Conservation (phyloP, 2,329 filamentous ascomycete species). For the Penicillium digitatum region DNA sequence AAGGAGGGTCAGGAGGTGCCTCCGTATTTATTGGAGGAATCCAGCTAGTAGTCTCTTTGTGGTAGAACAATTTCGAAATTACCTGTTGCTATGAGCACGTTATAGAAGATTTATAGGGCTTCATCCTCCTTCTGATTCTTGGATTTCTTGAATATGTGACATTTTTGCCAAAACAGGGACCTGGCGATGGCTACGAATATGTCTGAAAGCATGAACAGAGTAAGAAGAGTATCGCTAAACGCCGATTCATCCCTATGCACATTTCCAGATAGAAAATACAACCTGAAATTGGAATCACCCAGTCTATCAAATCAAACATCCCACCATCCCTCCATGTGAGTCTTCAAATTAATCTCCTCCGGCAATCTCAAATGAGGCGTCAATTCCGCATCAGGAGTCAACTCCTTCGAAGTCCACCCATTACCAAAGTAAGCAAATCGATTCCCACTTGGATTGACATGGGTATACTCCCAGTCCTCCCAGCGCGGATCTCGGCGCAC, state of each 20-base stretch:
- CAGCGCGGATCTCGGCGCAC: conserved; percentile 55
- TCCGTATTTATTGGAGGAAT: conserved; percentile 24
- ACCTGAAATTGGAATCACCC: not conserved
- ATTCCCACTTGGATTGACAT: conserved; percentile 44
- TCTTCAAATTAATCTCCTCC: conserved; percentile 56
- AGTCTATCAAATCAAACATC: conserved; percentile 33
- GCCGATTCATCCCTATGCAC: not conserved
- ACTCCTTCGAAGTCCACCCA: conserved; percentile 61
- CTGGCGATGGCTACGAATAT: too few species aligned
- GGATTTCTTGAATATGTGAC: not conserved
- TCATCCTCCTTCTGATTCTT: not conserved
- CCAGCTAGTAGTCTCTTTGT: not conserved
- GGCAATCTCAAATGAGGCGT: conserved; percentile 60
- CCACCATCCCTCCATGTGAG: conserved; percentile 68
- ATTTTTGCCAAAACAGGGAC: too few species aligned
- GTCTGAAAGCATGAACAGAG: too few species aligned
- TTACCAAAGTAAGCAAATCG: conserved; percentile 60
- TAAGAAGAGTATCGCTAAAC: not conserved
- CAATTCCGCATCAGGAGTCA: conserved; percentile 54
- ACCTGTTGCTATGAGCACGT: not conserved
- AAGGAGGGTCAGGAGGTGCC: conserved; percentile 32
- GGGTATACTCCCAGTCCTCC: conserved; percentile 58
- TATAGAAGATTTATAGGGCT: not conserved
- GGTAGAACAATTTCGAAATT: not conserved
- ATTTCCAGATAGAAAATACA: not conserved